Evolutionary conservation across 768 basidiomycete species (phyloP), one percentile per base, ranked within the genome.

Genomic region (Russula sp.): DNA sequence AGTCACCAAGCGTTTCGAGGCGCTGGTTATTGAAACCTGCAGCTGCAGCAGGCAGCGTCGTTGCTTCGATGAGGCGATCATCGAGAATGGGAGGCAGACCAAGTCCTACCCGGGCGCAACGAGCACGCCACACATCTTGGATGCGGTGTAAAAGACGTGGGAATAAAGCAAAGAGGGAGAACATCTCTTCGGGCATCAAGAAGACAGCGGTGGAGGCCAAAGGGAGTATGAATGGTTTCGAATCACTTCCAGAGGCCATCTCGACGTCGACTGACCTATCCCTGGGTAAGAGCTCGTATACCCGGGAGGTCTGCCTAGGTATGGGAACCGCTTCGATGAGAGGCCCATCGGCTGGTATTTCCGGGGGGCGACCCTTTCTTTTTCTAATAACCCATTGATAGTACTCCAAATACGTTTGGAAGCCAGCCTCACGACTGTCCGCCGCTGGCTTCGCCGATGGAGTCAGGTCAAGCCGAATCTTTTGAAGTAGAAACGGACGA

Each of bases 1-100:
- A 82, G 69, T 96, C 93, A 9, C 93, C 93, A 7, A 95, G 76
- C 0, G 91, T 93, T 71, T 96, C 93, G 58, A 95, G 71, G 0
- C 90, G 83, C 68, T 96, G 90, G 65, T 94, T 95, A 72, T 80
- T 90, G 74, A 83, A 91, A 9, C 81, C 79, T 7, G 83, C 79
- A 38, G 69, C 69, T 7, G 86, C 79, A 39, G 78, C 78, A 1
- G 93, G 93, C 11, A 92, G 75, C 1, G 90, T 92, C 25, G 90
- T 78, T 6, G 89, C 90, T 69, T 93, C 86, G 2, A 85, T 76
- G 48, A 93, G 77, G 7, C 83, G 75, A 43, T 83, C 75, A 39
- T 81, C 78, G 2, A 70, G 65, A 52, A 93, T 81, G 0, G 79
- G 73, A 3, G 89, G 88, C 22, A 93, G 77, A 11, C 78, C 76